Evolutionary conservation across 2,329 filamentous ascomycete species (phyloP).

Genomic region (Talaromyces sp.): DNA sequence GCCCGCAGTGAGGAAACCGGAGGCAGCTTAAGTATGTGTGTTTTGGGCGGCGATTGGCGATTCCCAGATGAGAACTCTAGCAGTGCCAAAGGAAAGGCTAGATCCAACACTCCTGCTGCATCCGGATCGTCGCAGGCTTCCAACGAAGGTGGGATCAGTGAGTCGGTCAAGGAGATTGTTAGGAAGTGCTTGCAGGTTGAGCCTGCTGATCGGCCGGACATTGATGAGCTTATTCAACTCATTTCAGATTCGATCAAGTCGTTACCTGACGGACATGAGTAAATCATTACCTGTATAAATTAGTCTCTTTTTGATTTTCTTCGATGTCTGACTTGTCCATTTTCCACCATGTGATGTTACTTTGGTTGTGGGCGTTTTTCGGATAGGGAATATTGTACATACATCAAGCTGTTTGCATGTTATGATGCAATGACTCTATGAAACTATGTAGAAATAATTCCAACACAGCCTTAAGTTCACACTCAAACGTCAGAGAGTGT

Average conservation of each 20-base stretch:
- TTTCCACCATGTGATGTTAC: slow-evolving; percentile 3
- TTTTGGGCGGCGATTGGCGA: slow-evolving; percentile 89
- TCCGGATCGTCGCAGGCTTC: slow-evolving; percentile 2
- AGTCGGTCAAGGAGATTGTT: slow-evolving; percentile 80
- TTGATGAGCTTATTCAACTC: slow-evolving; percentile 73
- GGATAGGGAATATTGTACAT: not conserved
- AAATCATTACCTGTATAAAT: not conserved
- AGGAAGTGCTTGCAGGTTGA: slow-evolving; percentile 81
- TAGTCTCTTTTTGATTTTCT: not conserved
- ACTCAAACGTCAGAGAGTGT: not conserved
- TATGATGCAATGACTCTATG: not conserved
- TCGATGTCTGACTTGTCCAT: not conserved
- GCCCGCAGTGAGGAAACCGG: slow-evolving; percentile 93
- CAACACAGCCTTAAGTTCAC: too few species aligned
- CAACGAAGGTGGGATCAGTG: slow-evolving; percentile 55
- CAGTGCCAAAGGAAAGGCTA: slow-evolving; percentile 55
- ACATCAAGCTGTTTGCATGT: not conserved
- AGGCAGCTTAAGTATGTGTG: slow-evolving; percentile 85
- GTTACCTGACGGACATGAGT: slow-evolving; percentile 47
- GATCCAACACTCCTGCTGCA: slow-evolving; percentile 26
- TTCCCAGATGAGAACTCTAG: slow-evolving; percentile 80
- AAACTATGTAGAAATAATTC: too few species aligned
- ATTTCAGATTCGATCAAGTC: slow-evolving; percentile 67
- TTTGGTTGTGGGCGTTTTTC: not conserved
- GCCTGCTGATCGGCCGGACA: slow-evolving; percentile 78